Evolutionary conservation across 2,329 filamentous ascomycete genomes (phyloP), one percentile per base, ranked within the genome.

Genomic region (Cladophialophora psammophila): DNA sequence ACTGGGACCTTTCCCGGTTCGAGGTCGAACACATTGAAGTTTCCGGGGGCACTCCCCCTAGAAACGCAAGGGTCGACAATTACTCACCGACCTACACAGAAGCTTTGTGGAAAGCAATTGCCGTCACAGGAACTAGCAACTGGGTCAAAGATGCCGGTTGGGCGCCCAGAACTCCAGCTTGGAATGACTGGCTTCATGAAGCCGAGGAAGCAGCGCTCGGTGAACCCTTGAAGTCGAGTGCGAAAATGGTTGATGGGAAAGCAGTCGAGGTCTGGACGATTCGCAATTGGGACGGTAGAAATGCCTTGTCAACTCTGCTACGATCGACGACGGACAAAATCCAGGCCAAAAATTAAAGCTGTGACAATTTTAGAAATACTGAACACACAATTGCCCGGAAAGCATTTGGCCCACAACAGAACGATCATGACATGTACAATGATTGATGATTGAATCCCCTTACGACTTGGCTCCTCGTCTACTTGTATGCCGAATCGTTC

Each of bases 1-100:
- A 85, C 66, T 85, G 83, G 83, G 81, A 85, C 65, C 78, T 80
- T 0, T 76, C 77, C 4, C 79, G 79, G 60, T 84, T 83, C 69
- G 68, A 74, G 2, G 77, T 84, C 12, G 59, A 65, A 4, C 64
- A 72, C 26, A 71, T 73, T 56, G 68, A 72, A 36, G 65, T 73
- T 13, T 64, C 62, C 32, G 72, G 72, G 26, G 72, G 72, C 10
- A 64, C 63, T n/a, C 72, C 70, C 7, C 71, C 71, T 15, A 62
- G 69, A 12, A 60, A 42, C n/a, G 69, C 72, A 10, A 74, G 81
- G 53, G 75, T 82, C 55, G 76, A 77, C 3, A 71, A 79, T n/a
- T 75, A 76, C 63, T 64, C 65, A 8, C 71, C 70, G 12, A 73
- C 72, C 0, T 85, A 83, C 71, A 85, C 83, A 0, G 75, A 81